Percentiles rank a stretch among this genome's conserved stretches.
Conservation (phyloP, 139 green algal species). For the Asterochloris sp. region DNA sequence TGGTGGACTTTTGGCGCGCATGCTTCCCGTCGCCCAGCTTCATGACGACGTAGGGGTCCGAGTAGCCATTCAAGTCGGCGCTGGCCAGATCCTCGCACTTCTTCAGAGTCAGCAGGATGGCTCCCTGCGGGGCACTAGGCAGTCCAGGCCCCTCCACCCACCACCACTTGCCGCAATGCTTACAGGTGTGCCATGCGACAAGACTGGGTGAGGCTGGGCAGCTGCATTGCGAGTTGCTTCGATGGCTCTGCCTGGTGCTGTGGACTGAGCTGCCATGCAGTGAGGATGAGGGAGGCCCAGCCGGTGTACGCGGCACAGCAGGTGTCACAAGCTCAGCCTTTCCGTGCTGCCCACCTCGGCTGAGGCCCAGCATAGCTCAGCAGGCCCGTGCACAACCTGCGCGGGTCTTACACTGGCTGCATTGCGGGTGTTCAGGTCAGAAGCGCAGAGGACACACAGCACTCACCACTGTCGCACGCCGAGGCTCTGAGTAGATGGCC, state of each 20-base stretch:
- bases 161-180: not conserved
- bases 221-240: not conserved
- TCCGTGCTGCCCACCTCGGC: not conserved
- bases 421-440: not conserved
- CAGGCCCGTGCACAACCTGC: not conserved
- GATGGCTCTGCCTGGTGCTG: not conserved
- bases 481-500: slow-evolving; percentile 26
- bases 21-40: slow-evolving; percentile 17
- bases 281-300: not conserved
- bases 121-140: slow-evolving; percentile 13
- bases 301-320: not conserved
- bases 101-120: slow-evolving; percentile 23
- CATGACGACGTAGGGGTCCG: slow-evolving; percentile 46
- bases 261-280: not conserved
- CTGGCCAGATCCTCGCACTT: slow-evolving; percentile 28
- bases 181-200: no score
- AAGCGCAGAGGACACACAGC: not conserved
- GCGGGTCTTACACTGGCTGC: not conserved
- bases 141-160: not conserved
- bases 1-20: slow-evolving; percentile 24
- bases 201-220: no score
- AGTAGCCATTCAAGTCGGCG: slow-evolving; percentile 29
- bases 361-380: not conserved
- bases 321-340: not conserved
- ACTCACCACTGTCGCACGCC: slow-evolving; percentile 17